Base-by-base conservation (phyloP, 2,329 filamentous ascomycete genomes). In the Colletotrichum lindemuthianum region DNA sequence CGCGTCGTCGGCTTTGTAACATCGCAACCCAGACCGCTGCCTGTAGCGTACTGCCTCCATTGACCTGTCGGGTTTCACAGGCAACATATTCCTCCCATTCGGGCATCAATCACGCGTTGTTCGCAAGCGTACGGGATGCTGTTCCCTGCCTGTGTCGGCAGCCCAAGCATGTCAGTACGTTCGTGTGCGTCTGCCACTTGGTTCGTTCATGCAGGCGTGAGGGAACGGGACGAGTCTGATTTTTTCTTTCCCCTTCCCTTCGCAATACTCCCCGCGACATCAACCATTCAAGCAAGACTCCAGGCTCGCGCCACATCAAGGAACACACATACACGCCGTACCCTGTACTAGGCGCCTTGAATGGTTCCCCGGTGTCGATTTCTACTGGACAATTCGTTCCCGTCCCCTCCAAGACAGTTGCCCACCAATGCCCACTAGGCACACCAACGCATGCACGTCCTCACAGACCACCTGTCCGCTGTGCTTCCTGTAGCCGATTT, bases 401-500 rank as follows among this genome's bases (percentile, higher is more conserved):
- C 37, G 40, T 59, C 24, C 49, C 58, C 57, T 44, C 34, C 50
- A 47, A 59, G 16, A 57, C 37, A 49, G 43, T 32, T 54, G 49
- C 47, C 57, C 61, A 56, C 45, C 44, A 51, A 65, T 65, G 50
- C 40, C 61, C 61, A 60, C 57, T 36, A 47, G 44, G 45, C 39
- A 48, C 61, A 61, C 61, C 57, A 65, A 41, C 53, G 51, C 51
- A 65, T 61, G 61, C 61, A 65, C 57, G 24, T 24, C 24, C 61
- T 65, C 61, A 65, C 61, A 65, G 61, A 61, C 61, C 58, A 65
- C 52, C 58, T 49, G 61, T 60, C 61, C 58, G 45, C 44, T 56
- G 32, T 44, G 41, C 44, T 44, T 33, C 32, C 15, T 16, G 9
- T 32, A 48, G 37, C 33, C 33, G 24, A 24, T 24, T 24, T 24